Percentiles rank a stretch among this genome's conserved stretches.
These are phyloP conservation scores for Lolium rigidum DNA, from an alignment of 176 grass and related monocot species.

Conservation along the genomic window DNA sequence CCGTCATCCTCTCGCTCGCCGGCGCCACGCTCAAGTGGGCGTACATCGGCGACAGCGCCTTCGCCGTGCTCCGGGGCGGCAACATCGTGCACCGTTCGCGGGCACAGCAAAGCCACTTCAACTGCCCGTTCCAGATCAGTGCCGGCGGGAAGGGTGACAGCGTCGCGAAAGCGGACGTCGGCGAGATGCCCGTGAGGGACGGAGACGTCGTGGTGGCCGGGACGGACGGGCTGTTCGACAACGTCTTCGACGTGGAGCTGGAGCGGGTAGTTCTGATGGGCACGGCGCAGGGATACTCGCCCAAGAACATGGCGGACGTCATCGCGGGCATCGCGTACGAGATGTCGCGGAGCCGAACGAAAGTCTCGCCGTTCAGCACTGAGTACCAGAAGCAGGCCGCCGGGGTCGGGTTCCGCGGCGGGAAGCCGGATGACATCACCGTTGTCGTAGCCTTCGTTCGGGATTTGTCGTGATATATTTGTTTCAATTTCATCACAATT, in stretches of 20 bases:
- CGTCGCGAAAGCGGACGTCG: not conserved
- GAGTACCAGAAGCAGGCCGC: too few species aligned
- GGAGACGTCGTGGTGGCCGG: conserved; percentile 38
- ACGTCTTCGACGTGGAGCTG: conserved; percentile 24
- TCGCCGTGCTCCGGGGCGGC: not conserved
- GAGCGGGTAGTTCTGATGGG: not conserved
- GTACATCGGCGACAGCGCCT: conserved; percentile 34
- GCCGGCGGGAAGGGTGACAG: not conserved
- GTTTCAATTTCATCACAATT: too few species aligned
- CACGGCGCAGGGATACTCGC: not conserved
- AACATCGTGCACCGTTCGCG: not conserved
- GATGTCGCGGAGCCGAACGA: not conserved
- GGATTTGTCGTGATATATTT: not conserved
- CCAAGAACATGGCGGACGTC: conserved; percentile 16
- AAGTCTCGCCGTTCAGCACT: not conserved
- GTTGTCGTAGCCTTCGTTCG: conserved; percentile 37
- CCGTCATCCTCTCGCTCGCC: not conserved
- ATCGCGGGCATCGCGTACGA: not conserved
- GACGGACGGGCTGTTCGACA: conserved; percentile 47
- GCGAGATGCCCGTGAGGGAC: not conserved
- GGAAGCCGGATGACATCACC: conserved; percentile 45
- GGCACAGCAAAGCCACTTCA: not conserved
- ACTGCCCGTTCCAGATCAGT: conserved; percentile 26
- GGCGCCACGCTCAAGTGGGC: not conserved
- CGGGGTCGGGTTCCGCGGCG: not conserved